Evolutionary conservation across 441 rosid genomes (phyloP), one percentile per base, ranked within the genome.

Genomic region (Euphorbia schlechtendalii): DNA sequence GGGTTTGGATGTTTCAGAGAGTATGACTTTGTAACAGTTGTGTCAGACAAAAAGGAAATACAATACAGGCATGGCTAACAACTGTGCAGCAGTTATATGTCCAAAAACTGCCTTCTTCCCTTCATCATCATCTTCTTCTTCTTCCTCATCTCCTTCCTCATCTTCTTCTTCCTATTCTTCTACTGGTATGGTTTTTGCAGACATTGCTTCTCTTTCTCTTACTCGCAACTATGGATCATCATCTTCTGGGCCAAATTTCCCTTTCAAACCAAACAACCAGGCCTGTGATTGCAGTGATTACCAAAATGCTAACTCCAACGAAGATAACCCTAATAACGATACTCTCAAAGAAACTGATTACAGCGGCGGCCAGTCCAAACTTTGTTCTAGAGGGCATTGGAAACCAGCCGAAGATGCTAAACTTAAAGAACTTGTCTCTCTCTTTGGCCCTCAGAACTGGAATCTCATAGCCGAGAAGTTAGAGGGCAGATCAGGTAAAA

Each of bases 391-490:
- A 58, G 92, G 96, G 20, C 96, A 89, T 66, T 89, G 96, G 96
- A 79, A 90, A 69, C 94, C 94, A 28, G 85, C 85, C 5, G 96
- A 89, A 74, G 96, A 92, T 77, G 40, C 76, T 49, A 89, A 86
- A 75, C 94, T 89, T 54, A 89, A 81, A 72, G 88, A 89, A 61
- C 88, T 87, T 55, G 92, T 89, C 24, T 82, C 89, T 13, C 76
- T 85, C 53, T 85, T 83, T 71, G 96, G 96, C 43, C 96, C 96
- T 58, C 94, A 87, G 72, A 87, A 89, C 78, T 89, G 96, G 96
- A 89, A 89, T 79, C 86, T 89, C 63, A 89, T 89, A 36, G 94
- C 94, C 0, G 90, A 87, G 65, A 89, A 87, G 75, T 74, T 89
- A 30, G 83, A 85, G 69, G 94, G 94, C 61, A 84, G 96, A 84